Conservation (phyloP, 306 rosid genomes). For the Quercus robur region DNA sequence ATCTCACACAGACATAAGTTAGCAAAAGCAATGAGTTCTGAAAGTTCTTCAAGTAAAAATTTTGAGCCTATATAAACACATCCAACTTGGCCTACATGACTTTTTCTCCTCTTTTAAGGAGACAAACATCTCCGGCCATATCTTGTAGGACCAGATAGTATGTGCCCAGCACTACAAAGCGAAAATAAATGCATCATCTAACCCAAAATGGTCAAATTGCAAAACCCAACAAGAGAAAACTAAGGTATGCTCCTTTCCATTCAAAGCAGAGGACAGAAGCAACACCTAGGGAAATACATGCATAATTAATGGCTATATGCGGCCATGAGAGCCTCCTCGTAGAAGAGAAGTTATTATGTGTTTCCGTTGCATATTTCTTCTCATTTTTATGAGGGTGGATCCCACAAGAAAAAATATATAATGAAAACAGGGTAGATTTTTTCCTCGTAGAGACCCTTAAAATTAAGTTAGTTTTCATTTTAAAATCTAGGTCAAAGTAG, state of each 20-base stretch:
- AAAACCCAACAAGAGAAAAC: not conserved
- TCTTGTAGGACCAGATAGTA: slow-evolving; percentile 11
- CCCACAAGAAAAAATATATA: no score
- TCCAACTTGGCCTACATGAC: slow-evolving; percentile 1
- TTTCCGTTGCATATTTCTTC: no score
- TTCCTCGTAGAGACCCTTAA: not conserved
- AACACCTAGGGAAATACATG: no score
- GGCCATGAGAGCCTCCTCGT: not conserved
- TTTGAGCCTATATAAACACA: not conserved
- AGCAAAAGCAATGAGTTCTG: not conserved
- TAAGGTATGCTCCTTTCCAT: not conserved
- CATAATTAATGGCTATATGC: not conserved
- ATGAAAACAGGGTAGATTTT: no score
- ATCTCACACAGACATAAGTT: no score
- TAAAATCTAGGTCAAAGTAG: not conserved
- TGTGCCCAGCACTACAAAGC: not conserved
- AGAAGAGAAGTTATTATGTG: no score
- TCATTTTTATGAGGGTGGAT: no score
- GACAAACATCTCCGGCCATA: not conserved
- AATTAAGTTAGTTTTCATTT: not conserved
- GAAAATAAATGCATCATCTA: not conserved
- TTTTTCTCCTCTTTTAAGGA: not conserved
- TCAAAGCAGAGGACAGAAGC: not conserved
- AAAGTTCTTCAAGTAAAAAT: not conserved
- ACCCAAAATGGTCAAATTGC: not conserved